phyloP scores from a whole-genome alignment of 2,329 filamentous ascomycete genomes.

The Fusarium sulawesiense region DNA sequence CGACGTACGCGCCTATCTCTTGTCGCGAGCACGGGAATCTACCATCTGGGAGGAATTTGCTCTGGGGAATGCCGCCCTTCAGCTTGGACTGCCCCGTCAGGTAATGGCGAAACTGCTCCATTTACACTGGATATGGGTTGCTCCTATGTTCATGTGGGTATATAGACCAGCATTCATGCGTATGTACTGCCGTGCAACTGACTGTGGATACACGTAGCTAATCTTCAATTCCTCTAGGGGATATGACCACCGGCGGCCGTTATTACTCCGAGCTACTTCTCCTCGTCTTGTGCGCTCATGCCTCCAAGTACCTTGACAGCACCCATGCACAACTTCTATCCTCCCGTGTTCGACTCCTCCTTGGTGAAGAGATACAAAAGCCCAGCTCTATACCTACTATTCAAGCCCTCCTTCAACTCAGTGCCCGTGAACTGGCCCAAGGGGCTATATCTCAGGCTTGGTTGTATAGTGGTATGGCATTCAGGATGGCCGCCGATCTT shows the following conservation, averaged over 20 bases:
- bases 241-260: conserved; percentile 2
- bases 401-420: conserved; percentile 5
- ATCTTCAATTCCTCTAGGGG: neutral
- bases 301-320: conserved; percentile 10
- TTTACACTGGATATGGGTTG: conserved; percentile 9
- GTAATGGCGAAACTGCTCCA: conserved; percentile 7
- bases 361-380: conserved; percentile 11
- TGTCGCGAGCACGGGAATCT: conserved; percentile 4
- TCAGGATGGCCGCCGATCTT: conserved; percentile 12
- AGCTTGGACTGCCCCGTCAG: neutral
- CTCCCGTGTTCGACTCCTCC: conserved; percentile 2
- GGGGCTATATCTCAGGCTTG: conserved; percentile 1
- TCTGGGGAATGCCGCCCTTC: neutral
- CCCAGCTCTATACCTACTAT: conserved; percentile 7
- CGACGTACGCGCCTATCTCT: neutral
- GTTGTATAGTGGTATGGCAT: conserved; percentile 10
- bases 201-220: too few species aligned
- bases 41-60: conserved; percentile 8
- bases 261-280: conserved; percentile 12
- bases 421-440: conserved; percentile 4
- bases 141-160: conserved; percentile 14
- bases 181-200: neutral
- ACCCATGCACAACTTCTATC: conserved; percentile 2
- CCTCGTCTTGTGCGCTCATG: conserved; percentile 2
- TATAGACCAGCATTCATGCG: conserved; percentile 11